A percentile compares a stretch with the other conserved stretches of the same genome.
phyloP scores from a whole-genome alignment of 176 grass and related monocot genomes.

The Musa itinerans region DNA sequence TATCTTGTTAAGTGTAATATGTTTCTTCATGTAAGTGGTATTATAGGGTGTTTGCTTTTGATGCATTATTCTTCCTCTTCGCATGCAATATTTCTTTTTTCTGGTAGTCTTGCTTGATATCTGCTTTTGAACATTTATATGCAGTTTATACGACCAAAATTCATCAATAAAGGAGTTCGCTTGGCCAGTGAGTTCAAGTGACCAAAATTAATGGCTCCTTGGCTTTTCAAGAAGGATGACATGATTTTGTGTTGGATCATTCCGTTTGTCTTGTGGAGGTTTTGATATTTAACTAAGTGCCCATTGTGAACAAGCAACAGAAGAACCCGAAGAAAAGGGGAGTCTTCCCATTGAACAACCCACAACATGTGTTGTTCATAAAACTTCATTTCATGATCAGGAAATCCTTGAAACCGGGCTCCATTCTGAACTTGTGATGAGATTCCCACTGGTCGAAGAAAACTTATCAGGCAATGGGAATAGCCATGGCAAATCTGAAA shows the following conservation, averaged over 20 bases:
- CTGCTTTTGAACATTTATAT: slow-evolving; percentile 1
- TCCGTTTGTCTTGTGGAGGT: slow-evolving; percentile 31
- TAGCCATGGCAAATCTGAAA: neutral
- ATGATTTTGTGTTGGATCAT: slow-evolving; percentile 42
- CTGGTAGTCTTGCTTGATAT: neutral
- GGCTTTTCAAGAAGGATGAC: slow-evolving; percentile 44
- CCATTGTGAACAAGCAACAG: neutral
- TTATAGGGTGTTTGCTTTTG: too few relatives aligned
- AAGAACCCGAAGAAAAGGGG: neutral
- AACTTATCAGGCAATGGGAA: neutral
- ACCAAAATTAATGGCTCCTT: slow-evolving; percentile 25
- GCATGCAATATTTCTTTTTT: neutral
- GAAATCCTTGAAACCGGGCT: neutral
- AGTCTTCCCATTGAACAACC: neutral
- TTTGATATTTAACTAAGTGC: slow-evolving; percentile 33
- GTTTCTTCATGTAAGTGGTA: too few relatives aligned
- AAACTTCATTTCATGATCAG: neutral
- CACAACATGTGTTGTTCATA: neutral
- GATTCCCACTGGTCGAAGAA: neutral
- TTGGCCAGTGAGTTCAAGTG: slow-evolving; percentile 24
- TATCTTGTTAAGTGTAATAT: too few relatives aligned
- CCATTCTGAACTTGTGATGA: neutral
- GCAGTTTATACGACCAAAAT: slow-evolving; percentile 40
- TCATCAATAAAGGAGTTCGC: slow-evolving; percentile 8
- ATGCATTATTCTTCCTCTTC: neutral